phyloP scores from a whole-genome alignment of 108 stramenopile genomes.

The Cyclotella baltica region DNA sequence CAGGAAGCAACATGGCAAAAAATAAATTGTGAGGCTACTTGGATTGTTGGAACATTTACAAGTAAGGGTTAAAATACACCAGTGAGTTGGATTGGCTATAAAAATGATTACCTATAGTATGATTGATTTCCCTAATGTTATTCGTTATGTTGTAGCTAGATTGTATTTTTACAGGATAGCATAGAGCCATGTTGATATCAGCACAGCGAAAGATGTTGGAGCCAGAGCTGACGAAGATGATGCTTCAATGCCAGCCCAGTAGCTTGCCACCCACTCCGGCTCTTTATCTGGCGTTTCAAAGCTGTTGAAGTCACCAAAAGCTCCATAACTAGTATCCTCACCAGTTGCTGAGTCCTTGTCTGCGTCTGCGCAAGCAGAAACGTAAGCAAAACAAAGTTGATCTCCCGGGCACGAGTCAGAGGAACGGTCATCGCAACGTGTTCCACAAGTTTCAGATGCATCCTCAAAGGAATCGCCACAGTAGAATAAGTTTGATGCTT shows the following conservation, averaged over 20 bases:
- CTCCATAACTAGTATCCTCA: constrained; percentile 3
- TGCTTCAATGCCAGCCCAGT: constrained; percentile 4
- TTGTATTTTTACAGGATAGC: background rate
- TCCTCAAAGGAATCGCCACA: constrained; percentile 41
- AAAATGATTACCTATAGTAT: no score
- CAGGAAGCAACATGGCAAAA: constrained; percentile 58
- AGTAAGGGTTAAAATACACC: background rate
- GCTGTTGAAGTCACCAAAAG: constrained; percentile 11
- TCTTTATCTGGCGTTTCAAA: background rate
- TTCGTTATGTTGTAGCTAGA: no score
- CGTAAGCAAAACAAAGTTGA: constrained; percentile 45
- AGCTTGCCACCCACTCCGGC: constrained; percentile 19
- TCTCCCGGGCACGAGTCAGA: constrained; percentile 36
- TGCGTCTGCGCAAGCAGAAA: constrained; percentile 27
- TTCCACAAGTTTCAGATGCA: constrained; percentile 35
- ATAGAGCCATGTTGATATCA: background rate
- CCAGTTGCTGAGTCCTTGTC: background rate
- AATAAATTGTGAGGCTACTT: constrained; percentile 59
- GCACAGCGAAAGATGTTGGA: background rate
- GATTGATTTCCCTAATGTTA: no score
- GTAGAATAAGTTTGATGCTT: constrained; percentile 36
- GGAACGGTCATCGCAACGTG: constrained; percentile 19
- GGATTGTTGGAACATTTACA: constrained; percentile 48
- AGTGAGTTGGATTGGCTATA: no score
- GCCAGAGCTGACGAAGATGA: constrained; percentile 15